Evolutionary conservation across 23 red algal species (phyloP).

Genomic region (Cyanidioschyzon merolae): DNA sequence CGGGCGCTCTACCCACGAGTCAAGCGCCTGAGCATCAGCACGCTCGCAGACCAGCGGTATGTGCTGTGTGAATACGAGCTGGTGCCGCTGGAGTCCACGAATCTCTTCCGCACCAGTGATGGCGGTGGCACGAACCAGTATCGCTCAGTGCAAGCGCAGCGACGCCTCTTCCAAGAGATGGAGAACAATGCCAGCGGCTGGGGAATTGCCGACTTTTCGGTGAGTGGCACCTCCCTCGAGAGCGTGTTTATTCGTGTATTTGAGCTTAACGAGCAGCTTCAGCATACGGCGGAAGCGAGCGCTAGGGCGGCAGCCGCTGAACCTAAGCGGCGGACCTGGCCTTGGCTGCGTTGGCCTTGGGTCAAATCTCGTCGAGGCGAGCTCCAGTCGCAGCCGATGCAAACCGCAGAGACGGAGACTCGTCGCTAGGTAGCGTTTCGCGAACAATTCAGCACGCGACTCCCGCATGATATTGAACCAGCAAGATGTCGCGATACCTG

Average conservation of each 20-base stretch:
- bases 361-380: too few relatives aligned
- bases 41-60: neutral
- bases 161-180: neutral
- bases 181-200: neutral
- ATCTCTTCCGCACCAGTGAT: neutral
- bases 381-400: too few relatives aligned
- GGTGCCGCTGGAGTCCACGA: neutral
- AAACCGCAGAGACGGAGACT: too few relatives aligned
- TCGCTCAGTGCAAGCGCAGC: neutral
- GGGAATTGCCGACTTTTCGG: neutral
- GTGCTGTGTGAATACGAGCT: neutral
- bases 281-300: neutral
- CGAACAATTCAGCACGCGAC: too few relatives aligned
- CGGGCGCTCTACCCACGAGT: neutral
- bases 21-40: neutral
- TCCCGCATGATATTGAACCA: too few relatives aligned
- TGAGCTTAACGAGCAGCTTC: neutral
- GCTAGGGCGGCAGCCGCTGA: too few relatives aligned
- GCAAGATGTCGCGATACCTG: too few relatives aligned
- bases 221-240: constrained; percentile 15
- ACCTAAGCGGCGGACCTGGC: too few relatives aligned
- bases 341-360: too few relatives aligned
- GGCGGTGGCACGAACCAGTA: neutral
- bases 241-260: constrained; percentile 10
- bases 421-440: too few relatives aligned